Percentiles rank a stretch among this genome's conserved stretches.
phyloP scores from a whole-genome alignment of 2,329 filamentous ascomycete genomes.

The Sclerotinia sclerotiorum region DNA sequence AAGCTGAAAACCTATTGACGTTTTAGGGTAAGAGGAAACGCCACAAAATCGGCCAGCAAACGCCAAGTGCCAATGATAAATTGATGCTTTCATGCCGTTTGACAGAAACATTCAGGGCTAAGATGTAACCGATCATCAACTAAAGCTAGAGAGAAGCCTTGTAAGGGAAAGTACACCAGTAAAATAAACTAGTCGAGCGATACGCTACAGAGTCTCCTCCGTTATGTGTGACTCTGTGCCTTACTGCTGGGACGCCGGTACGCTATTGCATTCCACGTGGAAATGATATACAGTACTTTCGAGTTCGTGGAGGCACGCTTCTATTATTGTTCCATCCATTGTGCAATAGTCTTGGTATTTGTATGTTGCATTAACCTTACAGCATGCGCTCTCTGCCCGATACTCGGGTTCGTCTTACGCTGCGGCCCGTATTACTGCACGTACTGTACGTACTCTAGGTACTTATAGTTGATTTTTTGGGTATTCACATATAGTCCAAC shows the following conservation, averaged over 20 bases:
- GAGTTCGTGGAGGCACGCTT: background rate
- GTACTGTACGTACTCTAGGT: background rate
- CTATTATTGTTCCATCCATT: slow-evolving; percentile 6
- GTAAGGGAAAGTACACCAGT: background rate
- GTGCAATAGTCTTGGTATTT: background rate
- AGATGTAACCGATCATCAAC: background rate
- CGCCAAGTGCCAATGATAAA: slow-evolving; percentile 6
- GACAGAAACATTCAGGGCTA: background rate
- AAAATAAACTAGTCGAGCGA: too few species aligned
- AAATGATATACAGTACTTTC: background rate
- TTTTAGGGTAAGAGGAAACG: background rate
- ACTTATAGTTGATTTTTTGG: too few species aligned
- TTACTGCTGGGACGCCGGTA: background rate
- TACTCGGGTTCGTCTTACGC: slow-evolving; percentile 3
- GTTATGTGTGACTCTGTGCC: background rate
- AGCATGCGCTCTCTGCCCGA: background rate
- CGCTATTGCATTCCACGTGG: slow-evolving; percentile 15
- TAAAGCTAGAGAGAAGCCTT: background rate
- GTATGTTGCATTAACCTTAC: background rate
- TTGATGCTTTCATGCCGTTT: background rate
- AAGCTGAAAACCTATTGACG: background rate
- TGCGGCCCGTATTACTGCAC: background rate
- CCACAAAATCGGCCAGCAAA: background rate
- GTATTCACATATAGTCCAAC: background rate
- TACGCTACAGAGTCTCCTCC: background rate